Percentiles rank a stretch among this genome's conserved stretches.
Evolutionary conservation across 2,329 filamentous ascomycete genomes (phyloP).

Genomic region (Cytospora paraplurivora): DNA sequence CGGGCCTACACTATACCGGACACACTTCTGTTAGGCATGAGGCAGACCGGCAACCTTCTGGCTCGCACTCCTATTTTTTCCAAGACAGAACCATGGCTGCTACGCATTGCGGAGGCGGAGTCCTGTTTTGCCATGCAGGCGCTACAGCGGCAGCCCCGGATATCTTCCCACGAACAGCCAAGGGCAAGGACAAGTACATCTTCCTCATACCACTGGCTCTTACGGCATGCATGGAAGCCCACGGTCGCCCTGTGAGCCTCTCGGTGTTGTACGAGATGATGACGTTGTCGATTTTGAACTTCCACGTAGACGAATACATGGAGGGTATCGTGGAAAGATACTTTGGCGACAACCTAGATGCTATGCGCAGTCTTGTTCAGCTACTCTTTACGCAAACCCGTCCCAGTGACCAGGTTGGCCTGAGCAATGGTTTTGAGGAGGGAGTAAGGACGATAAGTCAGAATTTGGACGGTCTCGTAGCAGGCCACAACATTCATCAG

Average conservation of each 20-base stretch:
- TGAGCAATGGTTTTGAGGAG: not conserved
- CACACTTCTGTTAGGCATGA: not conserved
- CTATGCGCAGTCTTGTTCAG: not conserved
- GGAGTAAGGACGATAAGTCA: not conserved
- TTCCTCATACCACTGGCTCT: constrained; percentile 1
- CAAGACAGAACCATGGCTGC: not conserved
- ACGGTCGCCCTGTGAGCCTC: not conserved
- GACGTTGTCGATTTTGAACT: constrained; percentile 27
- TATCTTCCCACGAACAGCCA: not conserved
- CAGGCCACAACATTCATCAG: not conserved
- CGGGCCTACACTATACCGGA: not conserved
- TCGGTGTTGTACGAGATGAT: constrained; percentile 27
- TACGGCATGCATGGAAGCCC: not conserved
- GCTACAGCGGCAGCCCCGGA: not conserved
- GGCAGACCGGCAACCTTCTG: not conserved
- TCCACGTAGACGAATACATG: constrained; percentile 29
- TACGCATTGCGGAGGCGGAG: not conserved
- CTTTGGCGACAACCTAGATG: not conserved
- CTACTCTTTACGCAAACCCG: not conserved
- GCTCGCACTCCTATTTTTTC: not conserved
- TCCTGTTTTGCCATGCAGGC: not conserved
- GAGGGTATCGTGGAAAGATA: not conserved
- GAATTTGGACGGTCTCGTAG: not conserved
- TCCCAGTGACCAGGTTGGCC: not conserved
- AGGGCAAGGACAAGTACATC: not conserved